Base-by-base conservation (phyloP, 306 rosid genomes). In the Gynostemma pentaphyllum region DNA sequence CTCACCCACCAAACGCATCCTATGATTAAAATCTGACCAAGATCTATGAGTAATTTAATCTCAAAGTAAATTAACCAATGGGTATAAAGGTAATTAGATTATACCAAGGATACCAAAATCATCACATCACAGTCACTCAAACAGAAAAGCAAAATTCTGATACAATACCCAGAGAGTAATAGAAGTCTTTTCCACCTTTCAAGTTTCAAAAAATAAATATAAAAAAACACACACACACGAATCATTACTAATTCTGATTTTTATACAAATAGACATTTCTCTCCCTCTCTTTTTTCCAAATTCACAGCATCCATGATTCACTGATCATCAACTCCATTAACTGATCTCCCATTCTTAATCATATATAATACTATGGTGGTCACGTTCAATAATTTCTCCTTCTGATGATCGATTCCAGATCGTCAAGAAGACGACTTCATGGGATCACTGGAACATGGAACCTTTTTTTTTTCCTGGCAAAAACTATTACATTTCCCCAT, bases 101-200 rank as follows among this genome's bases (percentile, higher is more conserved):
- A 68, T 37, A 27, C 4, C 53, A 24, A 40, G 45, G 45, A 32
- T 62, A 40, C 15, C 44, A 65, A 69, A 45, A 68, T 68, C 34
- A 77, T 72, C 75, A 78, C 73, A 75, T 67, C 81, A 68, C 76
- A 74, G 67, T 80, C 80, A 70, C 57, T 65, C 64, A 21, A 50
- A 53, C 39, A 53, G 13, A 57, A 64, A 29, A 54, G 45, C 45
- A 29, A 50, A 13, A 45, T 39, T 42, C 27, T 69, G 13, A 13
- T 21, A 48, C 54, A 48, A 18, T 48, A 5, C 56, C 32, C 32
- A 24, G 32, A 24, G 57, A 51, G 12, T 26, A 51, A 51, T 51
- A 26, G 3, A 24, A 49, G 4, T 49, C 32, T 49, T 45, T 5
- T 24, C 32, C 36, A 34, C 34, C 56, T 34, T 0, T 24, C 36